Conservation (phyloP, 129 eudicot species). For the Helianthus annuus region HanXRQr2.0-SUNRISE NC_035437.2:156844698-156845197, state of each 20-base stretch:
- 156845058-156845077: background rate
- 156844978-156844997: slow-evolving; percentile 16
- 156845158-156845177: too few relatives aligned
- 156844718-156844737: slow-evolving; percentile 41
- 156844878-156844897: slow-evolving; percentile 23
- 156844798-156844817: slow-evolving; percentile 37
- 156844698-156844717: slow-evolving; percentile 35
- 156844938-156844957: slow-evolving; percentile 90
- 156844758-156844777: slow-evolving; percentile 20
- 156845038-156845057: background rate
- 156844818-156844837: slow-evolving; percentile 19
- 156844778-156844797: slow-evolving; percentile 26
- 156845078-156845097: background rate
- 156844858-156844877: background rate
- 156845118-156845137: background rate
- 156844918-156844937: slow-evolving; percentile 56
- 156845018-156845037: background rate
- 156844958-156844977: slow-evolving; percentile 72
- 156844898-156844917: slow-evolving; percentile 46
- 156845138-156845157: too few relatives aligned
- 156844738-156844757: slow-evolving; percentile 47
- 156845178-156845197: too few relatives aligned
- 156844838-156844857: background rate
- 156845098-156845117: background rate
- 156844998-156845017: slow-evolving; percentile 4